Evolutionary conservation across 73 alveolate genomes (phyloP), one percentile per base, ranked within the genome.

Genomic region (Paramecium bursaria): DNA sequence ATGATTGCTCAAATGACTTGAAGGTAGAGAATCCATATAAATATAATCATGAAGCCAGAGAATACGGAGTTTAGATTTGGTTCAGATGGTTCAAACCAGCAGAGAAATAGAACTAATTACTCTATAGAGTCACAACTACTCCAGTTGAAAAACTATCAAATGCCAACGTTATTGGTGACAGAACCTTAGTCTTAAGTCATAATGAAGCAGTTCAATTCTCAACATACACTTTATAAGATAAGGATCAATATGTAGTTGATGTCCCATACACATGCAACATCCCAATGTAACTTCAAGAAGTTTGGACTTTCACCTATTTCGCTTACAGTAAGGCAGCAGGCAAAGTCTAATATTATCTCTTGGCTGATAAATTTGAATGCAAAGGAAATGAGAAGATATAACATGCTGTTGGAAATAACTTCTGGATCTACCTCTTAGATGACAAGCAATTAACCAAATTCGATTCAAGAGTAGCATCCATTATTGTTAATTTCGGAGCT

Each of bases 231-330:
- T 33, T 61, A 4, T 61, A 30, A 61, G 54, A 61, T 39, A 11
- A 39, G 11, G 49, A 39, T 39, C 5, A 39, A 6, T 61, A 4
- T 1, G 39, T 44, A 17, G 17, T 25, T 22, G 17, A 27, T 61
- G 25, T 27, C 19, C 55, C 53, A n/a, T 61, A 30, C 11, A 30
- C 22, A 61, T 61, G 80, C 29, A 61, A 61, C 39, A 61, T 61
- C 7, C 80, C 80, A 27, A 27, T 6, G 9, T 61, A 61, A 14
- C 17, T 15, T 33, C 25, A 33, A 11, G 80, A 61, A 21, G 30
- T 61, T 61, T 61, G 80, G 80, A 61, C 80, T 1, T 61, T 61
- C 25, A 33, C 46, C n/a, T 61, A 61, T 14, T 61, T 33, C 39
- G 80, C 80, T 4, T 61, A 61, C 17, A 33, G 55, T 17, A 61